Evolutionary conservation across 306 rosid species (phyloP).

Genomic region (Casuarina cunninghamiana): DNA sequence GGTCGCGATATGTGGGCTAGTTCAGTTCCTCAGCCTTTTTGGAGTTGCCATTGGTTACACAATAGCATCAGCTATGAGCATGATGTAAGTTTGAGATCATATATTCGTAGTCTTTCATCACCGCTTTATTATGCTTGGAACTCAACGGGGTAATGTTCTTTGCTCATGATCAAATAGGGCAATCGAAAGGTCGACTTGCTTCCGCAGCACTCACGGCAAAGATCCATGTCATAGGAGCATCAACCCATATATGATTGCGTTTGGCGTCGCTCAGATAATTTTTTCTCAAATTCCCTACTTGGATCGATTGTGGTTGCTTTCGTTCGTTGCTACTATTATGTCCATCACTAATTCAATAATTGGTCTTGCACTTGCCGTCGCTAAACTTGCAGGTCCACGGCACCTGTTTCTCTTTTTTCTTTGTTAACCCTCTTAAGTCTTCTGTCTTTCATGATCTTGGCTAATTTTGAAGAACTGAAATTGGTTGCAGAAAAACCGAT

Average conservation of each 20-base stretch:
- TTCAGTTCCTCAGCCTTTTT: conserved; percentile 70
- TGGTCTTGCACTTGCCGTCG: conserved; percentile 83
- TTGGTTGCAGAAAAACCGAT: neutral
- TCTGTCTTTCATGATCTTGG: neutral
- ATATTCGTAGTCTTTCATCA: neutral
- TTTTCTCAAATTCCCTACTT: conserved; percentile 79
- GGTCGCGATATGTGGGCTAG: conserved; percentile 69
- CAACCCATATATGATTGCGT: conserved; percentile 79
- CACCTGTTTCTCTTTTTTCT: neutral
- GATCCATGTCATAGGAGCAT: conserved; percentile 61
- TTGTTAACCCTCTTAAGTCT: neutral
- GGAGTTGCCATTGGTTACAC: conserved; percentile 84
- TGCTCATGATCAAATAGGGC: conserved; percentile 55
- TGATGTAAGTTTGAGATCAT: conserved; percentile 56
- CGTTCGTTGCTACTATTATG: conserved; percentile 77
- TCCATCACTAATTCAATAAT: conserved; percentile 74
- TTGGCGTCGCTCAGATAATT: conserved; percentile 58
- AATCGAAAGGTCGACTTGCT: conserved; percentile 67
- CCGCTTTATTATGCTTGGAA: neutral
- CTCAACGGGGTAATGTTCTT: conserved; percentile 9
- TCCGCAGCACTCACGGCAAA: conserved; percentile 56
- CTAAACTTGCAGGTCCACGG: conserved; percentile 55
- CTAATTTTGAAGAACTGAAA: neutral
- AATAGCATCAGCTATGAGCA: conserved; percentile 72
- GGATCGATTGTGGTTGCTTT: conserved; percentile 89